Base-by-base conservation (phyloP, 2,329 filamentous ascomycete genomes). In the Sclerotinia trifoliorum region DNA sequence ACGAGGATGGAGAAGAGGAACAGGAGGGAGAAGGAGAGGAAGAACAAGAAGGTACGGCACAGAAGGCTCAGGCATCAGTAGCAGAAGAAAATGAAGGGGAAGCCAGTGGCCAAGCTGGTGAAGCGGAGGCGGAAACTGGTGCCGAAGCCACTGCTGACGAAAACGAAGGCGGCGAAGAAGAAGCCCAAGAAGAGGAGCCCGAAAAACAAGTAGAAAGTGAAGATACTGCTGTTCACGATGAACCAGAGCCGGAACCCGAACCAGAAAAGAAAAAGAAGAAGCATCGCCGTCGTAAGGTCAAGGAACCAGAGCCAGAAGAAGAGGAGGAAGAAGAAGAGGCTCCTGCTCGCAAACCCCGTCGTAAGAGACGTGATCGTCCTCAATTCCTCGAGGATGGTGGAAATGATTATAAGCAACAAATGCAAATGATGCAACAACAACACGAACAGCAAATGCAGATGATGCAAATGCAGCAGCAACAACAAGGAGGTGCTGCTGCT, bases 371-470 rank as follows among this genome's bases (percentile, higher is more conserved):
- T 19, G 65, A 67, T 44, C 65, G 65, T 35, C 65, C 65, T 46
- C 65, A 61, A 52, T 67, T 67, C 65, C 65, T 67, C 39, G 65
- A 67, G 35, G 65, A 67, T 67, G 56, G 29, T 21, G 39, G 32
- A 10, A 49, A 67, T 8, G 10, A 56, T 24, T 62, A 51, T 61
- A 54, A 67, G 8, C 65, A 67, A 61, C 65, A 62, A 39, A 62
- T 62, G 58, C 58, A 67, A 44, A 49, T 67, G 56, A 67, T 67
- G 65, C 54, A 66, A 42, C 44, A 60, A 60, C 64, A 66, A 42
- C 64, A 66, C 32, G 60, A 62, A n/a, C 62, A 65, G 13, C 64
- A 66, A 61, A 66, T 66, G 64, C 64, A 66, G 29, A 66, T 66
- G 64, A 67, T 67, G 55, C 65, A 67, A n/a, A 35, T 51, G 24